Conservation (phyloP, 306 rosid species). For the Prunus mume region DNA sequence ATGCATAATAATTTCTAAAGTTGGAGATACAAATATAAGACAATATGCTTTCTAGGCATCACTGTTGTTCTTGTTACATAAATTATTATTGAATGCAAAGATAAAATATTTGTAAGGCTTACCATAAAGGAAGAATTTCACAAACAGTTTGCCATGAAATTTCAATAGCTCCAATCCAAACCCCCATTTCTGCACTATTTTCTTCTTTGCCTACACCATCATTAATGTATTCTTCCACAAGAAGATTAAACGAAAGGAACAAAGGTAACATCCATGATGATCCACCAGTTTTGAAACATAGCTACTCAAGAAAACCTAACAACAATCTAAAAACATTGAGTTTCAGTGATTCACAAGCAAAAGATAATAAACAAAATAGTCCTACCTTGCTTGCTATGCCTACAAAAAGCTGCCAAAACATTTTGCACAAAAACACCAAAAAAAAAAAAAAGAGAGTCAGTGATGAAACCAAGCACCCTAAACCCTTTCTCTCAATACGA, state of each 20-base stretch:
- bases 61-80: background rate
- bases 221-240: background rate
- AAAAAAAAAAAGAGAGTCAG: background rate
- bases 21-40: background rate
- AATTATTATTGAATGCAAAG: background rate
- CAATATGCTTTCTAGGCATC: background rate
- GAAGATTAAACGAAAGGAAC: constrained; percentile 15
- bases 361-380: constrained; percentile 24
- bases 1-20: no score
- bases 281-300: constrained; percentile 16
- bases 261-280: constrained; percentile 6
- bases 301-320: constrained; percentile 7
- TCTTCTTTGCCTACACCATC: constrained; percentile 24
- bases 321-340: constrained; percentile 3
- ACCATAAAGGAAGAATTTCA: background rate
- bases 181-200: constrained; percentile 16
- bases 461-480: constrained; percentile 5
- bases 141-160: constrained; percentile 21
- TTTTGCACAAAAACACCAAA: constrained; percentile 16
- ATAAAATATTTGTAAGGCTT: background rate
- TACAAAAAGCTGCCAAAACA: constrained; percentile 35
- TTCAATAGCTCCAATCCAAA: constrained; percentile 25
- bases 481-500: constrained; percentile 37
- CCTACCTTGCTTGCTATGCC: constrained; percentile 32
- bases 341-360: constrained; percentile 17